Conservation (phyloP, 2,329 filamentous ascomycete species). For the Stachybotrys chlorohalonatus region DNA sequence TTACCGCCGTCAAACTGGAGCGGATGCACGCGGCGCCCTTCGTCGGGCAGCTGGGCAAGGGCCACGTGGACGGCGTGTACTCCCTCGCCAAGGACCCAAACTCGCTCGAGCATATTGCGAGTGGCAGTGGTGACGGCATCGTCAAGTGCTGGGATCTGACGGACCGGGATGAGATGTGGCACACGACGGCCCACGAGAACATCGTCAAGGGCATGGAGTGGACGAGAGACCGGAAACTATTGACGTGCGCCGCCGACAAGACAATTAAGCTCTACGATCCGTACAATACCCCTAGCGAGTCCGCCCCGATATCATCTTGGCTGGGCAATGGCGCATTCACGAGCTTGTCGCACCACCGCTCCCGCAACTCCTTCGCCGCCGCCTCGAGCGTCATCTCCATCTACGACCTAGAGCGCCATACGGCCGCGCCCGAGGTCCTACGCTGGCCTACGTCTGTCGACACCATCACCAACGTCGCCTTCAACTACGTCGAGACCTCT, state of each 20-base stretch:
- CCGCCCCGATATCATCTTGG: slow-evolving; percentile 74
- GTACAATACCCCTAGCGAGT: slow-evolving; percentile 60
- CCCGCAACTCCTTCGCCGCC: slow-evolving; percentile 69
- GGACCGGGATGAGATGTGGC: slow-evolving; percentile 64
- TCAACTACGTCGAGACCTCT: slow-evolving; percentile 92
- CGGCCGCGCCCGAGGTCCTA: slow-evolving; percentile 71
- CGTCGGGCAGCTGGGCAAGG: slow-evolving; percentile 74
- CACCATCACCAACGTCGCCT: slow-evolving; percentile 79
- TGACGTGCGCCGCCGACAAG: slow-evolving; percentile 80
- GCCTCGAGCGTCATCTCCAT: slow-evolving; percentile 72
- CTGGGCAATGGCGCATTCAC: slow-evolving; percentile 78
- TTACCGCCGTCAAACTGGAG: slow-evolving; percentile 82
- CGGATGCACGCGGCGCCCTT: slow-evolving; percentile 76
- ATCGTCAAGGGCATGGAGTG: slow-evolving; percentile 88
- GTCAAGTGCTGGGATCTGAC: slow-evolving; percentile 86
- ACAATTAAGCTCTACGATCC: slow-evolving; percentile 89
- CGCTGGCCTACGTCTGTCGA: slow-evolving; percentile 83
- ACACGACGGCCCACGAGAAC: slow-evolving; percentile 79
- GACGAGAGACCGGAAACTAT: slow-evolving; percentile 74
- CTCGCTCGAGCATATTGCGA: slow-evolving; percentile 65
- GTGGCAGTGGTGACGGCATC: slow-evolving; percentile 82
- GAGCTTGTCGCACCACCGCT: slow-evolving; percentile 73
- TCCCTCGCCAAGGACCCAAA: slow-evolving; percentile 72
- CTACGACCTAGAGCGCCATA: slow-evolving; percentile 77
- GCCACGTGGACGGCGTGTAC: slow-evolving; percentile 84